Percentiles rank a stretch among this genome's conserved stretches.
Conservation (phyloP, 805 yeast genomes). For the Wickerhamomyces kurtzmanii region DNA sequence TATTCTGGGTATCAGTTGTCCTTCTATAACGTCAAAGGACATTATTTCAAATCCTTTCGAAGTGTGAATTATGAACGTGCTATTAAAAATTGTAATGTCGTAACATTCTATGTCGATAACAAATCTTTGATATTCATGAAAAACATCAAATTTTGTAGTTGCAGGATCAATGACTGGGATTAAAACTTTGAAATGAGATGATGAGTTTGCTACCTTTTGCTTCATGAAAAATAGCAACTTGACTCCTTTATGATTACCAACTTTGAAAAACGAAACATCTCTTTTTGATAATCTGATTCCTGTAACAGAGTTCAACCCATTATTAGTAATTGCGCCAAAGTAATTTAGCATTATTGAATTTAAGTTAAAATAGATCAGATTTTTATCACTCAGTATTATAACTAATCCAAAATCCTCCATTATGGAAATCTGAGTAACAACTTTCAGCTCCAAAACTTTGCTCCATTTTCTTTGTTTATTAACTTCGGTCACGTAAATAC, state of each 20-base stretch:
- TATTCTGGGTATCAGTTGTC: slow-evolving; percentile 49
- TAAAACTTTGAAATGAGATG: slow-evolving; percentile 44
- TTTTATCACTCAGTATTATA: slow-evolving; percentile 47
- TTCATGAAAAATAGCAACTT: slow-evolving; percentile 48
- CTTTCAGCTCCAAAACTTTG: slow-evolving; percentile 39
- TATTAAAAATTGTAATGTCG: slow-evolving; percentile 54
- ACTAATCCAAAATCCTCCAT: slow-evolving; percentile 52
- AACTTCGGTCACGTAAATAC: slow-evolving; percentile 41
- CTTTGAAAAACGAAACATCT: slow-evolving; percentile 49
- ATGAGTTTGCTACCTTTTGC: slow-evolving; percentile 35
- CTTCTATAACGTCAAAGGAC: slow-evolving; percentile 43
- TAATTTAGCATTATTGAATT: slow-evolving; percentile 55
- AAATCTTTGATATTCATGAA: slow-evolving; percentile 35
- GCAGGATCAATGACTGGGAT: slow-evolving; percentile 48
- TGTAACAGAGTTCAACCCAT: slow-evolving; percentile 23
- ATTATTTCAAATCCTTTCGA: slow-evolving; percentile 58
- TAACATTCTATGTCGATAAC: slow-evolving; percentile 45
- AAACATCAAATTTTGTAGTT: slow-evolving; percentile 28
- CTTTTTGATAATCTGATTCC: slow-evolving; percentile 41
- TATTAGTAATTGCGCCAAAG: slow-evolving; percentile 26
- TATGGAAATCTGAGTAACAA: slow-evolving; percentile 48
- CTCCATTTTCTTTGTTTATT: slow-evolving; percentile 38
- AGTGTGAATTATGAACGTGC: slow-evolving; percentile 58
- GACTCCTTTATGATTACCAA: slow-evolving; percentile 61
- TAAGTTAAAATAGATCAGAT: slow-evolving; percentile 51